Evolutionary conservation across 2,329 filamentous ascomycete genomes (phyloP).

Genomic region (Claviceps pusilla): DNA sequence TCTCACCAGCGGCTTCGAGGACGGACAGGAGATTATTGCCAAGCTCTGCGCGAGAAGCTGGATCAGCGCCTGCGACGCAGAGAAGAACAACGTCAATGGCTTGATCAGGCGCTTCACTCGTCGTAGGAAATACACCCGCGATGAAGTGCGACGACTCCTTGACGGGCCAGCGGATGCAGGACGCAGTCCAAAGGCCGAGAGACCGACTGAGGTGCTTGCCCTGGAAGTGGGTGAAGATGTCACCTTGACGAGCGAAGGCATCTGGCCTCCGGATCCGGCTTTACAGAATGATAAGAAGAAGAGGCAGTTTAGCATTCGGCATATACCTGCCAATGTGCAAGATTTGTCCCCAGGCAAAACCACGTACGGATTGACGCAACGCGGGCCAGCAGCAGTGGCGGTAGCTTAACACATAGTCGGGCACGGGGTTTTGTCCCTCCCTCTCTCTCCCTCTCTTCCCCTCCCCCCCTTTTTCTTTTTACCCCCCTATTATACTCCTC

Average conservation of each 20-base stretch:
- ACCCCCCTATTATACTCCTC: too few species aligned
- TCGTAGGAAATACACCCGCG: slow-evolving; percentile 26
- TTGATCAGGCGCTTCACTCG: slow-evolving; percentile 35
- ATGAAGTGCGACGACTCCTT: slow-evolving; percentile 29
- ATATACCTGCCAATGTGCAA: not conserved
- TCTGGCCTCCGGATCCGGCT: slow-evolving; percentile 12
- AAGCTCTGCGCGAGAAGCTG: slow-evolving; percentile 6
- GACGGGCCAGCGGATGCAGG: slow-evolving; percentile 6
- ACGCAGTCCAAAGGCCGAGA: slow-evolving; percentile 5
- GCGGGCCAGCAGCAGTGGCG: not conserved
- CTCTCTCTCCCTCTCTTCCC: too few species aligned
- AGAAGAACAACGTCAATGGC: slow-evolving; percentile 36
- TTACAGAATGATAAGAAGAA: not conserved
- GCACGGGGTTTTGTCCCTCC: not conserved
- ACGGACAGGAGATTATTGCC: slow-evolving; percentile 31
- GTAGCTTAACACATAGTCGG: not conserved
- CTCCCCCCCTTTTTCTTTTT: not conserved
- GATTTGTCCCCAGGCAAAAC: not conserved
- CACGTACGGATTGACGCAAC: not conserved
- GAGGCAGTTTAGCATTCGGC: slow-evolving; percentile 2
- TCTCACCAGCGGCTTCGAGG: slow-evolving; percentile 39
- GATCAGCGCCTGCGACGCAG: slow-evolving; percentile 33
- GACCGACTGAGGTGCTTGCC: slow-evolving; percentile 25
- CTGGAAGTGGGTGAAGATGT: slow-evolving; percentile 29
- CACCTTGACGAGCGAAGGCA: slow-evolving; percentile 24